Percentiles rank a stretch among this genome's conserved stretches.
Evolutionary conservation across 805 yeast genomes (phyloP).

Genomic region (Jamesozyma rosinii): DNA sequence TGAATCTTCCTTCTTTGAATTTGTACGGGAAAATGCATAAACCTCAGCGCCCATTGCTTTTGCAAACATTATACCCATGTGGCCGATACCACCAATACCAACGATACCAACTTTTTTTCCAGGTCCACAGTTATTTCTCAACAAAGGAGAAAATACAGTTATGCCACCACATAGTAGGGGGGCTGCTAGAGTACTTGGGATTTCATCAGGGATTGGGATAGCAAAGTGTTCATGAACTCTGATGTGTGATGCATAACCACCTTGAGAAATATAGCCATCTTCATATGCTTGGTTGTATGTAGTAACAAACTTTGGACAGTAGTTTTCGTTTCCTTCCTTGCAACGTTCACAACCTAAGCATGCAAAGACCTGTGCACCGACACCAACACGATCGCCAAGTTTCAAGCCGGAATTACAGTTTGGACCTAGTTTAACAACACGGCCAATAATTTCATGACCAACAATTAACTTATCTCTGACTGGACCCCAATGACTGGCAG

Average conservation of each 20-base stretch:
- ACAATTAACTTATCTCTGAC: slow-evolving; percentile 34
- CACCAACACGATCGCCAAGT: slow-evolving; percentile 71
- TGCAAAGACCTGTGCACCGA: slow-evolving; percentile 60
- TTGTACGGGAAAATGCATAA: slow-evolving; percentile 44
- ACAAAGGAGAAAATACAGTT: slow-evolving; percentile 61
- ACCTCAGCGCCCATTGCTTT: slow-evolving; percentile 54
- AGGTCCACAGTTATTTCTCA: slow-evolving; percentile 41
- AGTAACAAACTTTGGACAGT: slow-evolving; percentile 40
- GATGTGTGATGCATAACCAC: slow-evolving; percentile 62
- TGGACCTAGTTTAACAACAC: slow-evolving; percentile 50
- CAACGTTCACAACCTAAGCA: slow-evolving; percentile 59
- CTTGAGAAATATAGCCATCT: slow-evolving; percentile 44
- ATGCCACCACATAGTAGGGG: slow-evolving; percentile 74
- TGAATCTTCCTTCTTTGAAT: slow-evolving; percentile 42
- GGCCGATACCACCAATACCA: slow-evolving; percentile 52
- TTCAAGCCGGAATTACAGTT: slow-evolving; percentile 39
- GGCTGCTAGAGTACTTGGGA: slow-evolving; percentile 49
- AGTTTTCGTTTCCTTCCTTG: slow-evolving; percentile 43
- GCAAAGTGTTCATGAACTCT: slow-evolving; percentile 56
- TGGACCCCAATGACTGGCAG: slow-evolving; percentile 19
- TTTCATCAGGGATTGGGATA: slow-evolving; percentile 50
- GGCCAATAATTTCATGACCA: slow-evolving; percentile 62
- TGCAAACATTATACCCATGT: slow-evolving; percentile 47
- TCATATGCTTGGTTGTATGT: slow-evolving; percentile 42
- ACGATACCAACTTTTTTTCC: slow-evolving; percentile 45